Evolutionary conservation across 1,139 yeast genomes (phyloP), one percentile per base, ranked within the genome.

Genomic region (Taphrina communis): DNA sequence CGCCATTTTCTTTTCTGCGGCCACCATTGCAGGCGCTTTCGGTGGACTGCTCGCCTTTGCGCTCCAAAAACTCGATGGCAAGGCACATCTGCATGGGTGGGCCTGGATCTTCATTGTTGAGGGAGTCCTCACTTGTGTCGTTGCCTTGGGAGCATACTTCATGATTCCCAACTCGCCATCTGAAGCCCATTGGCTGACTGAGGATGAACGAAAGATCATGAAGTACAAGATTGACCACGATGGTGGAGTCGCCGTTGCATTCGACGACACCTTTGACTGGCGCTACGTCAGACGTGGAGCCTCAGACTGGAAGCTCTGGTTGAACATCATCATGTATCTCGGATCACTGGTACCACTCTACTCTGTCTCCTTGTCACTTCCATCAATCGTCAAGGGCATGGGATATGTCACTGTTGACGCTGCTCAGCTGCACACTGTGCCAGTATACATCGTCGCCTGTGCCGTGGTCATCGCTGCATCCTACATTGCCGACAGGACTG

Each of bases 11-110:
- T 88, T 88, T 78, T 70, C 88, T 57, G 88, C 90, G 62, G 86
- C 90, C 14, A 84, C 88, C 74, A 81, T 88, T 71, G 89, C 93
- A 36, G 92, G 94, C 76, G 96, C 93, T 3, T 89, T 89, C 78
- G 89, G 91, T 69, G 95, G 96, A 70, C 85, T 90, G 66, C 83
- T 90, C 71, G 90, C 90, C 38, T 69, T 52, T 36, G 72, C 63
- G 14, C 25, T 70, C 25, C 57, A 59, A 52, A 60, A 66, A 8
- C 59, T 70, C 53, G 25, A 63, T 7, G 87, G 87, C 68, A 83
- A 86, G 66, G 78, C 83, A 7, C 60, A 71, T 7, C 82, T 86
- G 77, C 88, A 90, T 89, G 72, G 72, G 12, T 70, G 72, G 72
- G 36, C 51, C 9, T 70, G 72, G 72, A 81, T 89, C 71, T 89